Base-by-base conservation (phyloP, 352 stramenopile genomes). In the Phytophthora sp. region DNA sequence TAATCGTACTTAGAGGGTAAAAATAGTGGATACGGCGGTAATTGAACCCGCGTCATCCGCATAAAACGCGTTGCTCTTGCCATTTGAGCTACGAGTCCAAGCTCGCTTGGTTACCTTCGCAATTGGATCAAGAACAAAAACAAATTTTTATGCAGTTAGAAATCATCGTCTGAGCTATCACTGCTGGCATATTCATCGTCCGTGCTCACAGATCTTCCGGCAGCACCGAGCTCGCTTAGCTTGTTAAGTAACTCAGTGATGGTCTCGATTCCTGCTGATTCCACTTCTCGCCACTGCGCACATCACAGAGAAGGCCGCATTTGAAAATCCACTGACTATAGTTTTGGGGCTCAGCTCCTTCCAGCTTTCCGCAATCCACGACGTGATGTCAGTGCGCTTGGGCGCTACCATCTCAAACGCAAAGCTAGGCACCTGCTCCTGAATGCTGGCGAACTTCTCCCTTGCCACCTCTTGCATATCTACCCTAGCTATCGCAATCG, bases 291-390 rank as follows among this genome's bases (percentile, higher is more conserved):
- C 4, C 21, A n/a, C 8, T 46, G 31, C 50, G 23, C 2, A 23
- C 15, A 23, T 60, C 53, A 24, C 24, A 13, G 4, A 52, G 53
- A 21, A 60, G 39, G 16, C n/a, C 50, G 50, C 21, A 11, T 55
- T 41, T 4, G 12, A 30, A 23, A 55, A 49, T 1, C 42, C 31
- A 21, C 9, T 8, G 2, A 42, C 15, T 9, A 63, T 63, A 16
- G 31, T 39, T 15, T 27, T 27, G 7, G 44, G 24, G 23, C 23
- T 63, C 1, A 55, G 55, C 1, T 56, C 42, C 1, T 15, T 38
- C 42, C 42, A 63, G 3, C 29, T 51, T 39, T 51, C 39, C 1
- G 27, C 21, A 20, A 60, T 44, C 53, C 26, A 44, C 13, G 53
- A 35, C 12, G 39, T 12, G 11, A 44, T 51, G 26, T 60, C 52